Conservation (phyloP, 2,329 filamentous ascomycete genomes). For the Fusarium drepaniforme region DNA sequence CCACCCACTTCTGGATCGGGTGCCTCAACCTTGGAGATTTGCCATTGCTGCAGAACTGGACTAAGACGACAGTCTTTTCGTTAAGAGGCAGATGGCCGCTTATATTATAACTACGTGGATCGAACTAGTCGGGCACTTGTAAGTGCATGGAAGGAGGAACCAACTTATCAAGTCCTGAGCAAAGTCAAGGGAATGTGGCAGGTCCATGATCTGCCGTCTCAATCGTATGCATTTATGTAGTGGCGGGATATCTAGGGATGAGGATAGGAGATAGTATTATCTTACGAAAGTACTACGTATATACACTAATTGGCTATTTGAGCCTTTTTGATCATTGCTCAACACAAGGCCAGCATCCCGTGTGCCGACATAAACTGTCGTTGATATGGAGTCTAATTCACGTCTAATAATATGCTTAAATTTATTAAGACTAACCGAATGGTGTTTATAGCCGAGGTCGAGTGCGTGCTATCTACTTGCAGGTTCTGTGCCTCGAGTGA, state of each 20-base stretch:
- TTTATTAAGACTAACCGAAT: not conserved
- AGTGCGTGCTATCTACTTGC: not conserved
- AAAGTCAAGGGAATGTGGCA: not conserved
- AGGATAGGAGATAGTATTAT: not conserved
- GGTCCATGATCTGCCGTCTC: not conserved
- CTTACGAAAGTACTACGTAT: no score
- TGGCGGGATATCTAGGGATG: not conserved
- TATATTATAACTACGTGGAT: no score
- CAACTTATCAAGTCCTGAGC: not conserved
- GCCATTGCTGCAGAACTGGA: no score
- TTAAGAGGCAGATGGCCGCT: no score
- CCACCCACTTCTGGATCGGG: not conserved
- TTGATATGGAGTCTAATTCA: not conserved
- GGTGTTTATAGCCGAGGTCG: not conserved
- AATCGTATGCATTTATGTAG: not conserved
- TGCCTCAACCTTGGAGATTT: not conserved
- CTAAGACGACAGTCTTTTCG: no score
- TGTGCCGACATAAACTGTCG: no score
- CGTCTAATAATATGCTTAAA: not conserved
- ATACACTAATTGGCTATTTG: no score
- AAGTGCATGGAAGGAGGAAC: not conserved
- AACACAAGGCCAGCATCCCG: no score
- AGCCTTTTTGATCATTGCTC: no score
- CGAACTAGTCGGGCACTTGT: no score
- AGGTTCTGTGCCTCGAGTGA: not conserved